phyloP scores from a whole-genome alignment of 2,329 filamentous ascomycete genomes.

The Claviceps pazoutovae region DNA sequence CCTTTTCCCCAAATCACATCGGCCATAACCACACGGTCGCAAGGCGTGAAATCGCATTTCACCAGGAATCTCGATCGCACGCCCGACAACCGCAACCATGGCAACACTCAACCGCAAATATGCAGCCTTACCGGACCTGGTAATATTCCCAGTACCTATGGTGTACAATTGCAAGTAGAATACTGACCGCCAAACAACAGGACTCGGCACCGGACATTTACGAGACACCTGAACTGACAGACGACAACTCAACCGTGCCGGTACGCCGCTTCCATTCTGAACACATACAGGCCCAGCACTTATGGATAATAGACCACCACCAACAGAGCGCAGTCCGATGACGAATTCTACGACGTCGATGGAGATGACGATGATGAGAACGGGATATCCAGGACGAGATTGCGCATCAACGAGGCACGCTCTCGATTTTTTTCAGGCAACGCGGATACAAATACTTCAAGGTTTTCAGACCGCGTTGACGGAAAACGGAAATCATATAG shows the following conservation, averaged over 20 bases:
- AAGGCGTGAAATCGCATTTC: not conserved
- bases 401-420: slow-evolving; percentile 69
- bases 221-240: slow-evolving; percentile 85
- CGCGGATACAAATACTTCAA: slow-evolving; percentile 63
- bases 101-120: slow-evolving; percentile 67
- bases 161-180: slow-evolving; percentile 5
- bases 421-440: slow-evolving; percentile 62
- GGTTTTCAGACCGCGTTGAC: slow-evolving; percentile 81
- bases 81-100: slow-evolving; percentile 3
- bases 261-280: slow-evolving; percentile 32
- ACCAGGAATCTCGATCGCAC: not conserved
- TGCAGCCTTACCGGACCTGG: slow-evolving; percentile 65
- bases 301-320: slow-evolving; percentile 35
- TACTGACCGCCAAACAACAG: slow-evolving; percentile 28
- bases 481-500: slow-evolving; percentile 75
- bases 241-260: slow-evolving; percentile 74
- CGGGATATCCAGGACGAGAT: slow-evolving; percentile 60
- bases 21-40: not conserved
- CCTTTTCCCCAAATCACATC: not conserved
- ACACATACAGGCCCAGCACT: not conserved
- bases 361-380: slow-evolving; percentile 47
- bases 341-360: slow-evolving; percentile 48
- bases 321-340: slow-evolving; percentile 43
- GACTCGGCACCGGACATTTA: slow-evolving; percentile 91
- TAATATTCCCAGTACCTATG: slow-evolving; percentile 23